Evolutionary conservation across 1,284 basidiomycete genomes (phyloP).

Genomic region (Pyrrhoderma noxium): DNA sequence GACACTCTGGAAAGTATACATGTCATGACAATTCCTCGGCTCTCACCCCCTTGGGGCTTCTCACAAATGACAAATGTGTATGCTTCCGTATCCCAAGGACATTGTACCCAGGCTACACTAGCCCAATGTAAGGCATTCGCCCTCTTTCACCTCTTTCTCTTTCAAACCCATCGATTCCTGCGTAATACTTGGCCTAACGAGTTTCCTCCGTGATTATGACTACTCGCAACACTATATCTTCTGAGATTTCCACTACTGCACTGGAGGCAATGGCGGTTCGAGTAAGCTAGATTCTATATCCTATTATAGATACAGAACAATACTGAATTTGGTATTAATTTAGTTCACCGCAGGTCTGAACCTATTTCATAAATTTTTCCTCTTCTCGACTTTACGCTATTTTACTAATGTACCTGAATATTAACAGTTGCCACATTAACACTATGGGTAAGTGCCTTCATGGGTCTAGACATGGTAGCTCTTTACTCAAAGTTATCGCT

Average conservation of each 20-base stretch:
- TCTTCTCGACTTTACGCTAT: not conserved
- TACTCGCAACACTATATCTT: too few species aligned
- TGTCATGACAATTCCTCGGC: too few species aligned
- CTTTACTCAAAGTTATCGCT: not conserved
- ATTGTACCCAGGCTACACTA: not conserved
- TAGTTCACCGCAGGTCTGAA: constrained; percentile 13
- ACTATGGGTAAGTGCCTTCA: constrained; percentile 2
- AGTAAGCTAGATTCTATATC: not conserved
- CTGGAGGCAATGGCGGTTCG: not conserved
- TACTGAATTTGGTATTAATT: not conserved
- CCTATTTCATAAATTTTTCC: not conserved
- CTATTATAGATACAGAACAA: not conserved
- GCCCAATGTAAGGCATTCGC: not conserved
- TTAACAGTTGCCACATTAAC: constrained; percentile 5
- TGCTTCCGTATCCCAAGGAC: not conserved
- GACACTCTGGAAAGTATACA: too few species aligned
- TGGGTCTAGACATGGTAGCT: too few species aligned
- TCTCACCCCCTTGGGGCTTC: too few species aligned
- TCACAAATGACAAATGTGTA: not conserved
- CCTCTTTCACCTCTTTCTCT: not conserved
- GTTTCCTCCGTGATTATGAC: not conserved
- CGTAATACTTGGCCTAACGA: not conserved
- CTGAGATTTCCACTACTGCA: not conserved
- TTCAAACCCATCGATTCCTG: not conserved
- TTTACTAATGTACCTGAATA: not conserved